Conservation (phyloP, 1,284 basidiomycete genomes). For the Rhodofomes roseus region DNA sequence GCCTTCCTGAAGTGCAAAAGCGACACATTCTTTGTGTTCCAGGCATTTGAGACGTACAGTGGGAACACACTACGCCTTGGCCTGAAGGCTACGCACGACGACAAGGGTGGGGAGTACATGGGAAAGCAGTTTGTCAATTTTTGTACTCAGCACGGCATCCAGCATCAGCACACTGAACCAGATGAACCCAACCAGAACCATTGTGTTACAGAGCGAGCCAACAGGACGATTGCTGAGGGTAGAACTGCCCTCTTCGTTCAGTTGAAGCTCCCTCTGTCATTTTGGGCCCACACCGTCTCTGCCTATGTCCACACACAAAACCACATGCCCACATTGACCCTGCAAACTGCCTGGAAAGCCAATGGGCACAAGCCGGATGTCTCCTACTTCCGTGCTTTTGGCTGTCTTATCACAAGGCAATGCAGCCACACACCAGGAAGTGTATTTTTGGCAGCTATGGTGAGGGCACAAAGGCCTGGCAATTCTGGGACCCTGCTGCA, state of each 20-base stretch:
- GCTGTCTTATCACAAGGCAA: slow-evolving; percentile 27
- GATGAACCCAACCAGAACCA: slow-evolving; percentile 31
- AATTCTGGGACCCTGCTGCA: slow-evolving; percentile 22
- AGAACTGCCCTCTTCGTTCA: slow-evolving; percentile 17
- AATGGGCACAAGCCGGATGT: slow-evolving; percentile 9
- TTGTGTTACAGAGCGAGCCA: slow-evolving; percentile 31
- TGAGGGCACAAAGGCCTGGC: slow-evolving; percentile 25
- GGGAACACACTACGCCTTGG: slow-evolving; percentile 18
- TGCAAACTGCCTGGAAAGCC: not conserved
- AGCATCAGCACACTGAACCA: slow-evolving; percentile 22
- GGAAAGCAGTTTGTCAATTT: slow-evolving; percentile 13
- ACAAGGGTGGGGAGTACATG: slow-evolving; percentile 28
- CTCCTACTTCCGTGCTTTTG: slow-evolving; percentile 11
- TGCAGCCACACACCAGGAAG: no score
- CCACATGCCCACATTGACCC: slow-evolving; percentile 3
- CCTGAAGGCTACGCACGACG: slow-evolving; percentile 19
- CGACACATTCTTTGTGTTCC: slow-evolving; percentile 17
- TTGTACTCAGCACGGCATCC: slow-evolving; percentile 22
- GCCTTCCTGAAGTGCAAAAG: slow-evolving; percentile 24
- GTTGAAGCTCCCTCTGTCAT: slow-evolving; percentile 20
- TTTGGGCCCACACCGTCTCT: slow-evolving; percentile 20
- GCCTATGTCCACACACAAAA: slow-evolving; percentile 24
- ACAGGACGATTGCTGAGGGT: slow-evolving; percentile 16
- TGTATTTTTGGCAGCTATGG: slow-evolving; percentile 36
- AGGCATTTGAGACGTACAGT: slow-evolving; percentile 16